Base-by-base conservation (phyloP, 495 filamentous ascomycete species). In the Aspergillus bertholletiae region DNA sequence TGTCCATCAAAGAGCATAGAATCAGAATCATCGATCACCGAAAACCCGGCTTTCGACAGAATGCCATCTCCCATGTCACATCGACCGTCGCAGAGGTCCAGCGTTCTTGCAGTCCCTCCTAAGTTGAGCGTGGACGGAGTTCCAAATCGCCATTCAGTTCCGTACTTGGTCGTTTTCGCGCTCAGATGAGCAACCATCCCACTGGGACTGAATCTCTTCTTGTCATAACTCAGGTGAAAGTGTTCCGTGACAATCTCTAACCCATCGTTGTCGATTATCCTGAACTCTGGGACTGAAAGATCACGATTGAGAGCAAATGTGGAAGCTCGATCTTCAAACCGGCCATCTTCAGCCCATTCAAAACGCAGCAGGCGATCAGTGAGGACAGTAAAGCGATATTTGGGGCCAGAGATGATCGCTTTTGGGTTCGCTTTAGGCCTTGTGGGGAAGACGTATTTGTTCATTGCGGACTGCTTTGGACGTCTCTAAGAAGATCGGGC, bases 271-370 rank as follows among this genome's bases (percentile, higher is more conserved):
- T 80, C 74, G 11, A 70, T 60, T 22, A 76, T 60, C 4, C 65
- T 63, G 59, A 75, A 84, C 18, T 74, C 58, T 0, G 82, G 82
- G 0, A 73, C 67, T 13, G 78, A 67, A 30, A 80, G 71, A 2
- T 63, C 30, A 8, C 82, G 72, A 53, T 79, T 74, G 46, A 83
- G 67, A 21, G 81, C 82, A 51, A 84, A 73, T n/a, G 74, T 77
- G 6, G 79, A 83, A 6, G 74, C 76, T 20, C 80, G 75, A 62
- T 85, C 80, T 59, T 85, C 81, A 54, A 85, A 85, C 7, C 57
- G 60, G 48, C 71, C 63, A 49, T 85, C 81, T 15, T 52, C 60
- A 1, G 81, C 81, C 78, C 79, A 85, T 67, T 85, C 82, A 53
- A 72, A 84, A 20, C 82, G 78, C 18, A 85, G 27, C 1, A 84